Evolutionary conservation across 2,329 filamentous ascomycete species (phyloP).

Genomic region (Sphaerulina populicola): DNA sequence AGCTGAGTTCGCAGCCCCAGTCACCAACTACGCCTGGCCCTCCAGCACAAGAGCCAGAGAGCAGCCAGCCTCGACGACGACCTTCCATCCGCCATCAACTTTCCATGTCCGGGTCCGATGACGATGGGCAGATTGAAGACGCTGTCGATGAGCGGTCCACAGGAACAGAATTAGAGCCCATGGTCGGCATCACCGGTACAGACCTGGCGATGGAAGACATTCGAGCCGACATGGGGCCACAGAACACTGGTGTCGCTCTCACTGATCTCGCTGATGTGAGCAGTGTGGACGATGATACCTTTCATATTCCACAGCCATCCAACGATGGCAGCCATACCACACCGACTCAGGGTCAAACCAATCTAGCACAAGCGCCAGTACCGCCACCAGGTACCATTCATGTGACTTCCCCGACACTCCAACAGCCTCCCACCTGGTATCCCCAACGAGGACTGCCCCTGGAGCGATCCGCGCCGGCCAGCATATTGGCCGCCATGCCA

Average conservation of each 20-base stretch:
- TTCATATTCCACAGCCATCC: constrained; percentile 84
- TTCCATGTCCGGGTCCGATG: constrained; percentile 75
- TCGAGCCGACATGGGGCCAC: constrained; percentile 66
- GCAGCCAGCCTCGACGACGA: constrained; percentile 55
- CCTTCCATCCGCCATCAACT: constrained; percentile 84
- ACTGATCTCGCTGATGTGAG: constrained; percentile 65
- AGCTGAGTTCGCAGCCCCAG: constrained; percentile 77
- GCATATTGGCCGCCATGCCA: constrained; percentile 82
- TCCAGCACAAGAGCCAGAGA: constrained; percentile 47
- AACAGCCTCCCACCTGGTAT: constrained; percentile 45
- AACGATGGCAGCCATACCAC: constrained; percentile 74
- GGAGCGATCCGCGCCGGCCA: constrained; percentile 39
- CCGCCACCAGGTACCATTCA: constrained; percentile 56
- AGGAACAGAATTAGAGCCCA: constrained; percentile 64
- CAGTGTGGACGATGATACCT: constrained; percentile 77
- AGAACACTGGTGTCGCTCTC: constrained; percentile 61
- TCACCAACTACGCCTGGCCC: constrained; percentile 80
- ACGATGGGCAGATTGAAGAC: constrained; percentile 79
- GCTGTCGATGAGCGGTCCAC: constrained; percentile 70
- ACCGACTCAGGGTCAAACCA: constrained; percentile 45
- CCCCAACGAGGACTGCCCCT: constrained; percentile 23
- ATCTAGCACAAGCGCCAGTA: constrained; percentile 26
- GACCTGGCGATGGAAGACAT: constrained; percentile 82
- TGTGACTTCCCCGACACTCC: constrained; percentile 64
- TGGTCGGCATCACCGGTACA: constrained; percentile 63